phyloP scores from a whole-genome alignment of 148 eudicot genomes.

The Selenicereus undatus region DNA sequence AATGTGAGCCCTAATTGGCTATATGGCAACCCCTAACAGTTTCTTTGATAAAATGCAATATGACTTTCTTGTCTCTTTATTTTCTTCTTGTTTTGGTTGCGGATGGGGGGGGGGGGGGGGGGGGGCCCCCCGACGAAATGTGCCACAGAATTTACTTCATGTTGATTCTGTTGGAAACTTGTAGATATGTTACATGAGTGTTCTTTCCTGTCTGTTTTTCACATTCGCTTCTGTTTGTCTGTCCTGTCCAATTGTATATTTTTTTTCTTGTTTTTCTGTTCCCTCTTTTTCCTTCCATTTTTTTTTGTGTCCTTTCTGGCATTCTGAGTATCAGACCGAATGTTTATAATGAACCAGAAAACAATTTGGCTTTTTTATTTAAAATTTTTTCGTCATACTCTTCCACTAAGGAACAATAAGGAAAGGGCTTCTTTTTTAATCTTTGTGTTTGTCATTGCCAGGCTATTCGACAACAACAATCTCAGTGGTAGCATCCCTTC shows the following conservation, averaged over 20 bases:
- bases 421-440: neutral
- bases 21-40: too few species aligned
- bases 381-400: neutral
- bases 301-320: neutral
- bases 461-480: constrained; percentile 73
- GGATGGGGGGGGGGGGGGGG: neutral
- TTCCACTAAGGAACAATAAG: neutral
- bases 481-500: constrained; percentile 61
- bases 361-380: neutral
- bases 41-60: too few species aligned
- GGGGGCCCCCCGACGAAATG: too few species aligned
- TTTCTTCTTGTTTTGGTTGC: too few species aligned
- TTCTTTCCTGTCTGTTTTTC: neutral
- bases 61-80: too few species aligned
- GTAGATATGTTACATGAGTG: neutral
- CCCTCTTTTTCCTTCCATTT: neutral
- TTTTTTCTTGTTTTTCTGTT: neutral
- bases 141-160: too few species aligned
- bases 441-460: constrained; percentile 22
- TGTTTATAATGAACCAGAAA: neutral
- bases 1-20: neutral
- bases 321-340: neutral
- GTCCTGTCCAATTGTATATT: neutral
- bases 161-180: neutral
- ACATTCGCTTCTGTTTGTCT: neutral